Evolutionary conservation across 441 rosid species (phyloP).

Genomic region (Francoa sonchifolia): DNA sequence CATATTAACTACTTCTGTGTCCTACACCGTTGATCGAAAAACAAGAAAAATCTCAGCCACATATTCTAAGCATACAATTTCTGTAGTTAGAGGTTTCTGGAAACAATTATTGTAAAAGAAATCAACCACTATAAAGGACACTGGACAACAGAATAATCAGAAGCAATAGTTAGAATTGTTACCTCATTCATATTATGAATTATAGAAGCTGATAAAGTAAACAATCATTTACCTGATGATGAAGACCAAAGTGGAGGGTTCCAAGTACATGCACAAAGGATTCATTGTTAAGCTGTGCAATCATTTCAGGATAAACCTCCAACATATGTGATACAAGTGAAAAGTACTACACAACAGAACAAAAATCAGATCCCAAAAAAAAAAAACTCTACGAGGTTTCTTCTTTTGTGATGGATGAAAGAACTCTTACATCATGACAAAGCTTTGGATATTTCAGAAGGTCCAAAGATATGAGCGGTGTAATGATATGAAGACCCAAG

Average conservation of each 20-base stretch:
- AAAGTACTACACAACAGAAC: slow-evolving; percentile 56
- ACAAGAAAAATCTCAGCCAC: neutral
- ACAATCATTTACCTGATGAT: slow-evolving; percentile 57
- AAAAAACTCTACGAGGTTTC: neutral
- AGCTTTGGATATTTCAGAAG: slow-evolving; percentile 94
- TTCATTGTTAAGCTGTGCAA: slow-evolving; percentile 53
- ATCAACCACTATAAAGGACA: no score
- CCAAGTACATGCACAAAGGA: slow-evolving; percentile 73
- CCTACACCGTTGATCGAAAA: slow-evolving; percentile 28
- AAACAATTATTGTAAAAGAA: no score
- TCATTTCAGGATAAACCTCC: slow-evolving; percentile 94
- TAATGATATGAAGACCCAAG: slow-evolving; percentile 85
- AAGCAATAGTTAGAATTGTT: no score
- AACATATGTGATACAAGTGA: slow-evolving; percentile 75
- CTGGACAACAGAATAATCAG: no score
- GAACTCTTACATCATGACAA: slow-evolving; percentile 75
- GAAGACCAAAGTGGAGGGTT: slow-evolving; percentile 86
- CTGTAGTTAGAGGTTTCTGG: no score
- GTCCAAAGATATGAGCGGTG: slow-evolving; percentile 82
- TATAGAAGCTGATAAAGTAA: neutral
- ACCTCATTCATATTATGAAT: neutral
- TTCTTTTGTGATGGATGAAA: slow-evolving; percentile 10
- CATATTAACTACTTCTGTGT: slow-evolving; percentile 76
- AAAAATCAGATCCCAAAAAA: slow-evolving; percentile 12
- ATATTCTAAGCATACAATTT: no score